Conservation (phyloP, 805 yeast genomes). For the Suhomyces sp. region DNA sequence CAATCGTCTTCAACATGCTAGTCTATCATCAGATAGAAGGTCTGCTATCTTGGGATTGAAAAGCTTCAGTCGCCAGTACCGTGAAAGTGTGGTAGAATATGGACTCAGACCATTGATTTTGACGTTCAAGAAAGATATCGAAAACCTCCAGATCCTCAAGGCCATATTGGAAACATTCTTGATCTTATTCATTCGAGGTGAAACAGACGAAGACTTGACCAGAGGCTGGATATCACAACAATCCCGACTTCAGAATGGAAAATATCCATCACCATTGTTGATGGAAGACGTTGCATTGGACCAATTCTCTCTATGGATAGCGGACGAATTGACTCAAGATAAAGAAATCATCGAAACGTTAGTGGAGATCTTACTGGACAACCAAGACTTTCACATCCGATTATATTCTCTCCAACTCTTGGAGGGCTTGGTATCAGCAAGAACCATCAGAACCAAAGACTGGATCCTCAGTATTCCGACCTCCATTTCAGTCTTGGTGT, state of each 20-base stretch:
- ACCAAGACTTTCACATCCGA: conserved; percentile 69
- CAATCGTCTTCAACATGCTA: conserved; percentile 82
- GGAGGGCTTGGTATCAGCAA: conserved; percentile 76
- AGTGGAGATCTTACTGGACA: conserved; percentile 46
- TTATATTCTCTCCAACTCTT: conserved; percentile 81
- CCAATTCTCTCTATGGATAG: conserved; percentile 90
- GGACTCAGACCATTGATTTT: conserved; percentile 74
- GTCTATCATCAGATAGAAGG: conserved; percentile 76
- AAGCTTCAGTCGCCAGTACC: conserved; percentile 80
- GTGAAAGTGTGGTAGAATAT: conserved; percentile 87
- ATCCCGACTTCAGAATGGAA: conserved; percentile 71
- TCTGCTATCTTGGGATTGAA: conserved; percentile 90
- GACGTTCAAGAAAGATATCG: conserved; percentile 61
- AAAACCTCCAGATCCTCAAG: conserved; percentile 70
- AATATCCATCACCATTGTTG: conserved; percentile 72
- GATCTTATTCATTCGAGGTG: conserved; percentile 74
- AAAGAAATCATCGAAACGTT: conserved; percentile 27
- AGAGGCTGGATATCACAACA: conserved; percentile 74
- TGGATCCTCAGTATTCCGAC: conserved; percentile 70
- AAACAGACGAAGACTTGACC: conserved; percentile 59
- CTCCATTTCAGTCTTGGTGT: conserved; percentile 74
- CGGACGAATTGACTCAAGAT: conserved; percentile 82
- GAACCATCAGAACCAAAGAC: conserved; percentile 74
- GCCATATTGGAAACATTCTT: conserved; percentile 84
- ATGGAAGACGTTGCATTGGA: conserved; percentile 61